Conservation (phyloP, 225 moss, liverwort and hornwort species). For the Marchantia polymorpha region DNA sequence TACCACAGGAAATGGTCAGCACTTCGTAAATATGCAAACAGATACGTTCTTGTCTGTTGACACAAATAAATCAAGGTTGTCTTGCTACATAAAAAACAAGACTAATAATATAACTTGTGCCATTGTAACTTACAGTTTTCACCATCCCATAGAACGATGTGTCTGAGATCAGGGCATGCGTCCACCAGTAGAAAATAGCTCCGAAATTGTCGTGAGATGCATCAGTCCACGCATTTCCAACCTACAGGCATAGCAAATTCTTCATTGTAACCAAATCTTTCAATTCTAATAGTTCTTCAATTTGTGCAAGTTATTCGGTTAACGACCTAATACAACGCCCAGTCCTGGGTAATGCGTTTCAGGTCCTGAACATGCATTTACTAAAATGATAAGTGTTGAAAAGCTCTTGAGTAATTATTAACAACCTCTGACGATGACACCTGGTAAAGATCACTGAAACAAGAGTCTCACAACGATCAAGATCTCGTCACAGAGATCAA, state of each 20-base stretch:
- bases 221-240: constrained; percentile 97
- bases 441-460: too few relatives aligned
- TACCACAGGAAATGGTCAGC: constrained; percentile 20
- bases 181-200: constrained; percentile 88
- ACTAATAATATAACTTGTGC: neutral
- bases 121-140: constrained; percentile 41
- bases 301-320: neutral
- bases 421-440: too few relatives aligned
- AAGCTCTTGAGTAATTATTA: too few relatives aligned
- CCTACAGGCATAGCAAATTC: constrained; percentile 31
- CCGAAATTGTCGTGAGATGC: constrained; percentile 77
- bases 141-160: constrained; percentile 62
- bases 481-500: too few relatives aligned
- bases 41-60: too few relatives aligned
- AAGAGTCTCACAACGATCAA: too few relatives aligned
- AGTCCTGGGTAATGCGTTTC: too few relatives aligned
- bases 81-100: neutral
- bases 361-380: too few relatives aligned
- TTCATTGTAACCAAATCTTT: neutral
- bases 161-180: constrained; percentile 86
- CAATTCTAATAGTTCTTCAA: neutral
- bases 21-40: neutral
- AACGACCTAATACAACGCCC: neutral
- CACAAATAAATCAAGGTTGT: neutral
- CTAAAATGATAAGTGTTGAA: too few relatives aligned